These are phyloP conservation scores for Talaromyces ruber DNA, from an alignment of 495 filamentous ascomycete species.

Conservation along the genomic window DNA sequence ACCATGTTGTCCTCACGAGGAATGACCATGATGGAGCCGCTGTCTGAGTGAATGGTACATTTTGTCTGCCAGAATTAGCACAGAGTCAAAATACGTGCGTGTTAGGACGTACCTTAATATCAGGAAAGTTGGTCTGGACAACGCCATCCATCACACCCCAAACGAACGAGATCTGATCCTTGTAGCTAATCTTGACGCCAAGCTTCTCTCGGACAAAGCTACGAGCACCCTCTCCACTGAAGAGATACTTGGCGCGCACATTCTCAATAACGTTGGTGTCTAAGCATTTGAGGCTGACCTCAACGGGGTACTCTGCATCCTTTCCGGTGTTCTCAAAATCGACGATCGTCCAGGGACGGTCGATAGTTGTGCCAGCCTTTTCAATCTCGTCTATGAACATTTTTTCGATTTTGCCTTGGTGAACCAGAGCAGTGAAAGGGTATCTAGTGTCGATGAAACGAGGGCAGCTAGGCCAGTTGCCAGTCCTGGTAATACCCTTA, in stretches of 20 bases:
- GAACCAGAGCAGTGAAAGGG: conserved; percentile 56
- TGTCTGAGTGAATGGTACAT: conserved; percentile 58
- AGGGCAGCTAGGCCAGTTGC: conserved; percentile 56
- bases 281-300: conserved; percentile 65
- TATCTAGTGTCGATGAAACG: conserved; percentile 59
- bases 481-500: conserved; percentile 49
- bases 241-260: conserved; percentile 55
- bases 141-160: conserved; percentile 84
- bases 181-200: conserved; percentile 50
- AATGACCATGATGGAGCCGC: conserved; percentile 61
- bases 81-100: background rate
- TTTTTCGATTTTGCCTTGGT: conserved; percentile 58
- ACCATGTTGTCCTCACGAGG: conserved; percentile 73
- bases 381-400: conserved; percentile 56
- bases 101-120: conserved; percentile 49
- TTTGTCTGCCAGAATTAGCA: conserved; percentile 55
- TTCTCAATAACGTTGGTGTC: conserved; percentile 63
- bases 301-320: conserved; percentile 48
- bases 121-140: conserved; percentile 68
- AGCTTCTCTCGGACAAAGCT: conserved; percentile 54
- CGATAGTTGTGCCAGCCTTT: conserved; percentile 48
- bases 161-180: conserved; percentile 55
- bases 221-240: conserved; percentile 56
- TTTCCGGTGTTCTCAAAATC: conserved; percentile 51
- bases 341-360: conserved; percentile 55